Evolutionary conservation across 1,284 basidiomycete genomes (phyloP), one percentile per base, ranked within the genome.

Genomic region (Ganoderma boninense): DNA sequence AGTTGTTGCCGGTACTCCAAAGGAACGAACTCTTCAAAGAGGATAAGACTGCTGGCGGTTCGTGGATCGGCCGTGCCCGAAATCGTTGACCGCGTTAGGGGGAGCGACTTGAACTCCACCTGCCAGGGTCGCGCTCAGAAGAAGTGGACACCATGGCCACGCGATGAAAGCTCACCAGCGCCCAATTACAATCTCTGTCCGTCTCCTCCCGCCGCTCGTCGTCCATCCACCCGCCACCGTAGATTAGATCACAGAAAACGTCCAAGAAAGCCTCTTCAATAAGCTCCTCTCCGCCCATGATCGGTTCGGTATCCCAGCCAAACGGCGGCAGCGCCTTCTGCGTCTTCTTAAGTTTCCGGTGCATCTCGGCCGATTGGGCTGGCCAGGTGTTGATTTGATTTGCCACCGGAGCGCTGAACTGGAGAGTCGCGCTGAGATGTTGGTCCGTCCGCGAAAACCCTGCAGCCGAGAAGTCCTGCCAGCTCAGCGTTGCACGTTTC

Each of bases 21-120:
- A 0, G 95, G 95, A 4, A 97, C 93, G 69, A 94, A 94, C 77
- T 97, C 95, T 81, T 97, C 95, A 75, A 95, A 96, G 7, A 97
- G 84, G 66, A 96, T 87, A 59, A 94, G 86, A 0, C 90, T 87
- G 0, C 87, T 82, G 14, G 86, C 81, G 0, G 84, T 87, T 20
- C 90, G 85, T 0, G 89, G 90, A 74, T 92, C 90, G 2, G 76
- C 73, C 0, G 80, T 79, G 2, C 80, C 80, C 16, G 80, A 79
- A 11, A 72, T 70, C 2, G 79, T 75, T 0, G 75, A 71, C 70
- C 79, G 80, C 35, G 76, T 52, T n/a, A 87, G 64, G 1, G 90
- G 87, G 4, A 90, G 82, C 0, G 94, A 90, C 77, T 92, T 95
- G 84, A 92, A 96, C 79, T 96, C 95, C 69, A 96, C 89, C 95